These are phyloP conservation scores for Sechiopsis laciniata DNA, from an alignment of 306 rosid genomes.

Conservation along the genomic window DNA sequence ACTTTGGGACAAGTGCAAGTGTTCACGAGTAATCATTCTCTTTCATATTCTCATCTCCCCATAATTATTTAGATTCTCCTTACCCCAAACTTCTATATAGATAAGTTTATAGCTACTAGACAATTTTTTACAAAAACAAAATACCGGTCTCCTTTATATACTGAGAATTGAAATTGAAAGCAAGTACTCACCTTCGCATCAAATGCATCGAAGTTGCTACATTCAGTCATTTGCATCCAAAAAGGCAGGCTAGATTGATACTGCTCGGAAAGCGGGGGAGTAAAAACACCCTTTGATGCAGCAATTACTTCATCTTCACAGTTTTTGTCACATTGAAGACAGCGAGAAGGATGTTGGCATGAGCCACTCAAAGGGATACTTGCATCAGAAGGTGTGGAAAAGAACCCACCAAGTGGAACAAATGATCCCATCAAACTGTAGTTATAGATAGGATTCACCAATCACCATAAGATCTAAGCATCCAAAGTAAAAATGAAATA, in stretches of 20 bases:
- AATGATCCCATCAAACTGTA: conserved; percentile 93
- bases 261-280: conserved; percentile 41
- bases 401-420: conserved; percentile 94
- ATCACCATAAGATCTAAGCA: conserved; percentile 14
- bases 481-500: not conserved
- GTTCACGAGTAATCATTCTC: too few relatives aligned
- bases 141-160: not conserved
- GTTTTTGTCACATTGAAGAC: conserved; percentile 41
- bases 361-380: conserved; percentile 46
- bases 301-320: conserved; percentile 48
- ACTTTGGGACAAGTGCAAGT: too few relatives aligned
- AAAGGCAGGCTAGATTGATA: conserved; percentile 58
- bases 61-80: too few relatives aligned
- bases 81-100: too few relatives aligned
- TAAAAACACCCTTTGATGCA: conserved; percentile 38
- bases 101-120: not conserved
- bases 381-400: conserved; percentile 70
- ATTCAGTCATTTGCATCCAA: conserved; percentile 59
- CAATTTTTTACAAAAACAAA: not conserved
- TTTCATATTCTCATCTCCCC: too few relatives aligned
- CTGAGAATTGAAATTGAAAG: conserved; percentile 18
- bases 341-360: conserved; percentile 36
- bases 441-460: conserved; percentile 24
- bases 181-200: conserved; percentile 62
- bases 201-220: conserved; percentile 34